Evolutionary conservation across 768 basidiomycete genomes (phyloP).

Genomic region (Dioszegia hungarica): DNA sequence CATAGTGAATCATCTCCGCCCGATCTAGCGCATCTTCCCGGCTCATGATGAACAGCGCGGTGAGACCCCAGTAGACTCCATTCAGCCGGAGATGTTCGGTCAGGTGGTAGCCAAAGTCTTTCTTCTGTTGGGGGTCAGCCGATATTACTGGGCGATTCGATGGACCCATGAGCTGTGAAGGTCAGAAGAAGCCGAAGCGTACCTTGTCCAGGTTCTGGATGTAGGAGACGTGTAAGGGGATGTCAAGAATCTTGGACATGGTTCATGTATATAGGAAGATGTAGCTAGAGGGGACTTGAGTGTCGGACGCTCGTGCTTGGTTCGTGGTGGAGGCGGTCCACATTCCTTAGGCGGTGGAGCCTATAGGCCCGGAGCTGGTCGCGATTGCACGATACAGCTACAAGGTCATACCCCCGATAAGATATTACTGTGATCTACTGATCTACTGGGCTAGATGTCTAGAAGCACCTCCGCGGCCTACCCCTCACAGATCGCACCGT

Average conservation of each 20-base stretch:
- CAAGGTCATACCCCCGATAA: too few relatives aligned
- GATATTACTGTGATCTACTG: too few relatives aligned
- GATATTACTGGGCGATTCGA: neutral
- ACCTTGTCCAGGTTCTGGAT: conserved; percentile 72
- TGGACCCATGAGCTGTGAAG: too few relatives aligned
- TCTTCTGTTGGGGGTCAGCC: conserved; percentile 52
- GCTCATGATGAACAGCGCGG: conserved; percentile 76
- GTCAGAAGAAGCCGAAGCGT: conserved; percentile 22
- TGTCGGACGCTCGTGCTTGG: too few relatives aligned
- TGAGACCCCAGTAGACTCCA: conserved; percentile 94
- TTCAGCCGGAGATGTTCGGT: conserved; percentile 92
- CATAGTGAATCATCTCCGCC: conserved; percentile 80
- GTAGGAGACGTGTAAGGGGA: conserved; percentile 55
- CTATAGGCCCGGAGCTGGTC: too few relatives aligned
- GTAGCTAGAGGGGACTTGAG: neutral
- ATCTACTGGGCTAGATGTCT: too few relatives aligned
- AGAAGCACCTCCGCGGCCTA: too few relatives aligned
- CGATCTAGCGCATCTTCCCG: conserved; percentile 70
- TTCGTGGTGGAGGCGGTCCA: too few relatives aligned
- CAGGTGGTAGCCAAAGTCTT: conserved; percentile 79
- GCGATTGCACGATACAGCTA: neutral
- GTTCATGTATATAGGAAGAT: neutral
- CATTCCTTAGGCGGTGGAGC: too few relatives aligned
- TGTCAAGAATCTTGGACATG: neutral
- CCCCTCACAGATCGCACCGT: too few relatives aligned